Evolutionary conservation across 768 basidiomycete genomes (phyloP).

Genomic region (Leccinum uliginosum): DNA sequence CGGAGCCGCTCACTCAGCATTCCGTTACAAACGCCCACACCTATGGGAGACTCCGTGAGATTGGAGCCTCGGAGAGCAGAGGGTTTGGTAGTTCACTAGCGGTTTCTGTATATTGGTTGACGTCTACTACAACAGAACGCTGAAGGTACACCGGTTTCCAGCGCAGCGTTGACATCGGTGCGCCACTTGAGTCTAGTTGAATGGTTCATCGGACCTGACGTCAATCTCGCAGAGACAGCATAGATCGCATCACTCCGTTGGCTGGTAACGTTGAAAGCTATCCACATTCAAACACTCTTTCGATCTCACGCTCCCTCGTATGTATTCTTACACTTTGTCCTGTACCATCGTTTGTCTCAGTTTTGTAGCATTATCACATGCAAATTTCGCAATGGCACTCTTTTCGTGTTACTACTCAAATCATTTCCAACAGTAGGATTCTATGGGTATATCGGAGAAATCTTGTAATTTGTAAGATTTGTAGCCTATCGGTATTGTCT

Average conservation of each 20-base stretch:
- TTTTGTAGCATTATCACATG: no score
- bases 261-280: conserved; percentile 3
- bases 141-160: not conserved
- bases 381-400: no score
- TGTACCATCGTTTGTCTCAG: not conserved
- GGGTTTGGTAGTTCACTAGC: conserved; percentile 2
- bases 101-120: not conserved
- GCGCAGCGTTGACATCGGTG: conserved; percentile 2
- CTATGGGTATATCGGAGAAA: no score
- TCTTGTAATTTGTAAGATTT: no score
- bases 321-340: not conserved
- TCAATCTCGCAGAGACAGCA: not conserved
- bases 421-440: no score
- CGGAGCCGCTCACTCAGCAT: not conserved
- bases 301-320: not conserved
- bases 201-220: not conserved
- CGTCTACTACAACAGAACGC: not conserved
- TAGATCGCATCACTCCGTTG: conserved; percentile 5
- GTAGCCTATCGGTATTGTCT: no score
- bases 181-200: not conserved
- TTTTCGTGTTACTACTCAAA: no score
- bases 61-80: not conserved
- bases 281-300: not conserved
- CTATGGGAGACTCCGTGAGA: no score
- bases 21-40: conserved; percentile 1